Percentiles rank a stretch among this genome's conserved stretches.
Conservation (phyloP, 2,329 filamentous ascomycete species). For the Cercospora zeae-maydis region DNA sequence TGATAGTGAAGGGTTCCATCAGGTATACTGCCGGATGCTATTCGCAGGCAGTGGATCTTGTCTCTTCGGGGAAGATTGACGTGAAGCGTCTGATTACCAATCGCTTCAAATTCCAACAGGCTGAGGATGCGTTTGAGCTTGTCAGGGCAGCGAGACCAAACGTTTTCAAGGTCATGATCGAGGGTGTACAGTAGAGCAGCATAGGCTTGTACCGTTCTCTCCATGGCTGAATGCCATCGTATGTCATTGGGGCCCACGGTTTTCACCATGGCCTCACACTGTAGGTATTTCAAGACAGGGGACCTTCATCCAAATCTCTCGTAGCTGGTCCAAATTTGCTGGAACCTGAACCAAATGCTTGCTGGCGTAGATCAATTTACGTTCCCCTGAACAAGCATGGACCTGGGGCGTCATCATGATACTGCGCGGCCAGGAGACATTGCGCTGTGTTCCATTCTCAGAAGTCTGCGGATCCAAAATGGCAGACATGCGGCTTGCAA, state of each 20-base stretch:
- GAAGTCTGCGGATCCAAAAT: background rate
- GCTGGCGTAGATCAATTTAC: too few relatives aligned
- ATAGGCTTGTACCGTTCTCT: background rate
- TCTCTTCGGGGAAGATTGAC: conserved; percentile 49
- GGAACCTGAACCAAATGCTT: background rate
- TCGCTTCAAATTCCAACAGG: conserved; percentile 45
- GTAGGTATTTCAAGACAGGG: too few relatives aligned
- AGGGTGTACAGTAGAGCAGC: conserved; percentile 36
- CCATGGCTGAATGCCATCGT: too few relatives aligned
- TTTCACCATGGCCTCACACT: too few relatives aligned
- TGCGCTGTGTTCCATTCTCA: background rate
- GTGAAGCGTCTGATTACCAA: conserved; percentile 42
- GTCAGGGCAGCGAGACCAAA: conserved; percentile 39
- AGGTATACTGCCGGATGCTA: conserved; percentile 52
- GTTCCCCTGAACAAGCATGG: too few relatives aligned
- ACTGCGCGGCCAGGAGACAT: background rate
- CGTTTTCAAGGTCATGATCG: conserved; percentile 47
- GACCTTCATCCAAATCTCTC: too few relatives aligned
- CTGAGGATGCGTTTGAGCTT: conserved; percentile 49
- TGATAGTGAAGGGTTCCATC: conserved; percentile 52
- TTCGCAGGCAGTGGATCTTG: conserved; percentile 48
- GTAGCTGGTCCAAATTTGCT: too few relatives aligned
- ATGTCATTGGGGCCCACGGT: too few relatives aligned
- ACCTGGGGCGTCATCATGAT: background rate
- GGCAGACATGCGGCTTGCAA: background rate